Evolutionary conservation across 305 asterid species (phyloP).

Genomic region (Solanum hybrid): DNA sequence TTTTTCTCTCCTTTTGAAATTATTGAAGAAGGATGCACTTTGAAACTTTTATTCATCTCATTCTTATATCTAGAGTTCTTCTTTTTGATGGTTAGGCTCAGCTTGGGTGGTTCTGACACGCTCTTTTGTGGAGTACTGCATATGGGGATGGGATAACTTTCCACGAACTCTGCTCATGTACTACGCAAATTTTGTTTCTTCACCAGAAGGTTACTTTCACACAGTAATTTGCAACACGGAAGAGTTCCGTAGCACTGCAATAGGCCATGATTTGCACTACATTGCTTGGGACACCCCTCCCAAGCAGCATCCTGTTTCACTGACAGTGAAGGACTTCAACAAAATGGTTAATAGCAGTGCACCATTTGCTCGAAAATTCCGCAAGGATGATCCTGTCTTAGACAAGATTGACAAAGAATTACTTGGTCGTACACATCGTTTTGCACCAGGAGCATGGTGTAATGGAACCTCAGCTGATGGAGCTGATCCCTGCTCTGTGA

Average conservation of each 20-base stretch:
- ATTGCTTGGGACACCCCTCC: slow-evolving; percentile 97
- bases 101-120: slow-evolving; percentile 93
- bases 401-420: slow-evolving; percentile 75
- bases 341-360: slow-evolving; percentile 89
- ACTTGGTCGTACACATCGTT: slow-evolving; percentile 57
- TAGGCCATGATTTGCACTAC: slow-evolving; percentile 88
- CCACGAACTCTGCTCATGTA: slow-evolving; percentile 93
- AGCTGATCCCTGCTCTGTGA: slow-evolving; percentile 53
- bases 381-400: slow-evolving; percentile 62
- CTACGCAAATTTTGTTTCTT: slow-evolving; percentile 71
- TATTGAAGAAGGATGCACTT: neutral
- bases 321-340: slow-evolving; percentile 55
- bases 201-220: slow-evolving; percentile 95
- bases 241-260: slow-evolving; percentile 60
- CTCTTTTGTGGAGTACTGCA: slow-evolving; percentile 77
- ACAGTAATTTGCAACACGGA: slow-evolving; percentile 78
- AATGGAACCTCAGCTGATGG: slow-evolving; percentile 54
- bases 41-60: neutral
- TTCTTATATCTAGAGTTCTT: neutral
- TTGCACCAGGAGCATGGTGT: slow-evolving; percentile 85
- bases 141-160: slow-evolving; percentile 89
- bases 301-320: slow-evolving; percentile 75
- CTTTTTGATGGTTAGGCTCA: slow-evolving; percentile 42
- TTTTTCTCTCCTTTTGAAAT: neutral
- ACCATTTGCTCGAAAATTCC: slow-evolving; percentile 81